These are phyloP conservation scores for Backusella mclennaniae DNA, from an alignment of 192 early-diverging fungal genomes.

Conservation along the genomic window DNA sequence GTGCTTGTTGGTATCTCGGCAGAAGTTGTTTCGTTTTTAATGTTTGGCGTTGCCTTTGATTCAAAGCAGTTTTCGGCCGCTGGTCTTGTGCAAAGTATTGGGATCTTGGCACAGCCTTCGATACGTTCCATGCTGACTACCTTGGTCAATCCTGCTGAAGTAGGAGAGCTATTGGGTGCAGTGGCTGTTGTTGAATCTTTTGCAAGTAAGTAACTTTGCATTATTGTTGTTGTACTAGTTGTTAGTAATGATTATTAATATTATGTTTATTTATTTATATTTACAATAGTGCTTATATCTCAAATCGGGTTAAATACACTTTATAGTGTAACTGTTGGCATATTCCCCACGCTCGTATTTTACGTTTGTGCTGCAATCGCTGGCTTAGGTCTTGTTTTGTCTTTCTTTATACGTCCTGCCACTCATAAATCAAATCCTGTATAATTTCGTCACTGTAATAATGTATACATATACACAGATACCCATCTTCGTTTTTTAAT, in stretches of 20 bases:
- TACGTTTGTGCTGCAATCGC: conserved; percentile 36
- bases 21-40: conserved; percentile 29
- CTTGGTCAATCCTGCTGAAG: conserved; percentile 43
- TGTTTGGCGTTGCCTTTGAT: conserved; percentile 31
- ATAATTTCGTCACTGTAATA: not conserved
- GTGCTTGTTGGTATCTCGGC: conserved; percentile 38
- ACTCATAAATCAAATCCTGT: not conserved
- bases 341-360: conserved; percentile 42
- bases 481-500: not conserved
- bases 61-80: conserved; percentile 15
- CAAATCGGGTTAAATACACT: conserved; percentile 45
- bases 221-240: too few relatives aligned
- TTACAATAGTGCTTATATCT: conserved; percentile 28
- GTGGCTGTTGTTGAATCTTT: conserved; percentile 45
- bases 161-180: conserved; percentile 50
- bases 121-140: conserved; percentile 42
- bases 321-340: conserved; percentile 37
- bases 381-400: conserved; percentile 16
- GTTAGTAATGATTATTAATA: not conserved
- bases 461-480: not conserved
- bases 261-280: not conserved
- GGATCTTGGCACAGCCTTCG: conserved; percentile 37
- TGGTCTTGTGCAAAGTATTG: conserved; percentile 28
- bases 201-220: conserved; percentile 19
- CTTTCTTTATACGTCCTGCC: conserved; percentile 40